Base-by-base conservation (phyloP, 352 stramenopile species). In the Phytophthora megakarya region DNA sequence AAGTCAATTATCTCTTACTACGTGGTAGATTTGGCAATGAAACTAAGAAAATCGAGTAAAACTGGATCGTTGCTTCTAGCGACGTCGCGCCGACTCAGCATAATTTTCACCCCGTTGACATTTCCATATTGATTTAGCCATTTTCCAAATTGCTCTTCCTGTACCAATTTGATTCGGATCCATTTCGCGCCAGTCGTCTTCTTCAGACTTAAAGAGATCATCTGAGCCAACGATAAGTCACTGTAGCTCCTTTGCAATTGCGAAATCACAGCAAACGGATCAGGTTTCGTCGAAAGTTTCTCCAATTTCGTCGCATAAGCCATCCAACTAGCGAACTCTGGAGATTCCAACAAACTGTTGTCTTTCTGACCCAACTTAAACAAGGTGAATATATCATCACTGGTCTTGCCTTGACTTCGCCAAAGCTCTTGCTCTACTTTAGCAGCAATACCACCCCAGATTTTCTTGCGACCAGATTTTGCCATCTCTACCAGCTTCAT, bases 341-440 rank as follows among this genome's bases (percentile, higher is more conserved):
- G 16, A 3, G 22, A 46, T 30, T 58, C 39, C 4, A 58, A n/a
- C 15, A 59, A 13, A 22, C 49, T 42, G 6, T 9, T 15, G 16
- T 0, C 26, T 39, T n/a, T 37, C 37, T 19, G 26, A 7, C 18
- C 49, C 38, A 16, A 59, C 18, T 32, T 39, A 22, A 59, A 18
- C 6, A 59, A 13, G 0, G 40, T 42, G 26, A 43, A 59, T 4
- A 49, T 13, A 10, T 35, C 28, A 33, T 59, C 25, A 6, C 5
- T n/a, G 11, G 7, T 32, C 38, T 32, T 43, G 3, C 23, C 37
- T 9, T 38, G 16, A 23, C 13, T 39, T n/a, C 18, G 12, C 49
- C 49, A 57, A 28, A 13, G 46, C 3, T 38, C n/a, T 10, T 45
- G 18, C 21, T 62, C 32, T 22, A 62, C 19, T 16, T 22, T 43